Base-by-base conservation (phyloP, 495 filamentous ascomycete genomes). In the Cryomyces minteri region DNA sequence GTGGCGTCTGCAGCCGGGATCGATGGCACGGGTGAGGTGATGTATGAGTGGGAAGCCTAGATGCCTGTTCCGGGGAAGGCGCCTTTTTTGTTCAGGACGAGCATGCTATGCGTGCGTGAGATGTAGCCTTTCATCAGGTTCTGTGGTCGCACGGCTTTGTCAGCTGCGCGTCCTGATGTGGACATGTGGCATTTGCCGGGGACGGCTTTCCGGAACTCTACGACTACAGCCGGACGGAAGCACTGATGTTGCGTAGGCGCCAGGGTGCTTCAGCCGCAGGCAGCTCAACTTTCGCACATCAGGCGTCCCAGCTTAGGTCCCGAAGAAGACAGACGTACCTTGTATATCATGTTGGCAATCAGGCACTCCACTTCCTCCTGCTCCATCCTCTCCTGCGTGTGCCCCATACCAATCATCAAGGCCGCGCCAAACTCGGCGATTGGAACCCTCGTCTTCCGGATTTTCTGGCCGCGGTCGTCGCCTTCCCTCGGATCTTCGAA, bases 121-220 rank as follows among this genome's bases (percentile, higher is more conserved):
- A 98, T 96, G 64, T 98, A 98, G 44, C 90, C 90, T 65, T 95
- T 98, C 80, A 96, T 93, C 10, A 90, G 69, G 45, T 82, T 80
- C 85, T 98, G 49, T 32, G 45, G 11, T 12, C 7, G 12, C 7
- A 37, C n/a, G n/a, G n/a, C n/a, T n/a, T n/a, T n/a, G 34, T 37
- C 12, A 37, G 34, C 7, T 37, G 12, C 34, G 34, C 7, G 34
- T 37, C 34, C 7, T 37, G 34, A 37, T 7, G 34, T 7, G 7
- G 34, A 37, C 7, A 12, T 7, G 34, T 12, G 12, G 34, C 34
- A 7, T 7, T 7, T 7, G 7, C 7, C 34, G 34, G 34, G 7
- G 7, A 37, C 7, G 34, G 12, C 7, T 7, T 37, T 7, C 7
- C 34, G 34, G 7, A 12, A 37, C 34, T 7, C 34, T 7, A 37